phyloP scores from a whole-genome alignment of 352 stramenopile species.

The Globisporangium cylindrosporum region DNA sequence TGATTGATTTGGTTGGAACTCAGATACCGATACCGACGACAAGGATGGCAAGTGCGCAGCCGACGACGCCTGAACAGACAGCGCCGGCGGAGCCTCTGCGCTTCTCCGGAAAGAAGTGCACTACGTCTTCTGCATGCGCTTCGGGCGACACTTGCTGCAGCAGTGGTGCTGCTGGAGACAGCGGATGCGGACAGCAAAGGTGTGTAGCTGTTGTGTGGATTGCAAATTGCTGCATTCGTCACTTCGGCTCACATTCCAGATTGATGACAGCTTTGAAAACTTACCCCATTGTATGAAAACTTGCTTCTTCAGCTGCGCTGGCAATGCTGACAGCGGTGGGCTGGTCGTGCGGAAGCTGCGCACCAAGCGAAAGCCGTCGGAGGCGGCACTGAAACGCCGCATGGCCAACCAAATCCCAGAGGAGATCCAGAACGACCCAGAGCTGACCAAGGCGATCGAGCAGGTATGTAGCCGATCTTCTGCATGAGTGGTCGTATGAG shows the following conservation, averaged over 20 bases:
- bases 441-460: slow-evolving; percentile 91
- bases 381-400: slow-evolving; percentile 52
- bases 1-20: too few species aligned
- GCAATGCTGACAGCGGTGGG: background rate
- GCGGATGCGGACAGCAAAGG: slow-evolving; percentile 14
- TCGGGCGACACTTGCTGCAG: slow-evolving; percentile 11
- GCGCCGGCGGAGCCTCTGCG: slow-evolving; percentile 28
- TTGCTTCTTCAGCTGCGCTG: background rate
- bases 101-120: slow-evolving; percentile 52
- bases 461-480: slow-evolving; percentile 27
- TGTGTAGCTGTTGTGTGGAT: slow-evolving; percentile 8
- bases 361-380: slow-evolving; percentile 61
- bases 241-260: background rate
- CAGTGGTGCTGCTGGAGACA: background rate
- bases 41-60: background rate
- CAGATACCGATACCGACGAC: background rate
- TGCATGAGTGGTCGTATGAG: background rate
- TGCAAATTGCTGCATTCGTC: background rate
- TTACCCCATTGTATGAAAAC: background rate
- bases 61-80: background rate
- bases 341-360: slow-evolving; percentile 41
- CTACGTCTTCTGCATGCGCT: background rate
- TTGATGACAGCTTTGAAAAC: background rate
- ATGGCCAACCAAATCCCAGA: slow-evolving; percentile 90
- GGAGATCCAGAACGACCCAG: slow-evolving; percentile 85